Conservation (phyloP, 2,329 filamentous ascomycete species). For the Botrytis elliptica region DNA sequence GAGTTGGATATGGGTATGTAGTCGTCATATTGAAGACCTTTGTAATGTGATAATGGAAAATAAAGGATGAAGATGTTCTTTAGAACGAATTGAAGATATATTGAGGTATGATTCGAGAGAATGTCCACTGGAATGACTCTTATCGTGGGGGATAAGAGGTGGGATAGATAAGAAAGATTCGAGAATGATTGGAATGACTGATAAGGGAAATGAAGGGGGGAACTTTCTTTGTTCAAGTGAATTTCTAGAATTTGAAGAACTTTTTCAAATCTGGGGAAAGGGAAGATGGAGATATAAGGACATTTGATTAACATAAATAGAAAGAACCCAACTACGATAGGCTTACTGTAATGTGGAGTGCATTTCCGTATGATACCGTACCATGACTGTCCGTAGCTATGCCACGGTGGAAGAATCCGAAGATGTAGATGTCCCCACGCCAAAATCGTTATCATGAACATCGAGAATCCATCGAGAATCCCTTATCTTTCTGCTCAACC, state of each 20-base stretch:
- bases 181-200: constrained; percentile 4
- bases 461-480: neutral
- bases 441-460: constrained; percentile 2
- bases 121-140: constrained; percentile 3
- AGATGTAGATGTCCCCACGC: neutral
- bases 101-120: neutral
- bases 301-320: neutral
- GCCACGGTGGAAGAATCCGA: neutral
- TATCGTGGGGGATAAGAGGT: constrained; percentile 16
- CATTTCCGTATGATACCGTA: neutral
- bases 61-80: neutral
- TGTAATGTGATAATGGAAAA: neutral
- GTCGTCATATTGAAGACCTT: constrained; percentile 27
- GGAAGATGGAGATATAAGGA: neutral
- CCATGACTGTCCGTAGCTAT: neutral
- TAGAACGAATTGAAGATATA: constrained; percentile 5
- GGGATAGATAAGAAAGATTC: constrained; percentile 10
- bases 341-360: constrained; percentile 18
- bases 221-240: constrained; percentile 10
- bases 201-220: constrained; percentile 19
- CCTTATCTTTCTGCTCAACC: constrained; percentile 9
- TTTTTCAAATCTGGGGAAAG: constrained; percentile 2
- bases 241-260: neutral
- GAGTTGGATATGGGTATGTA: constrained; percentile 35
- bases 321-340: constrained; percentile 11